A percentile compares a stretch with the other conserved stretches of the same genome.
These are phyloP conservation scores for Mycena rebaudengoi DNA, from an alignment of 768 basidiomycete species.

Conservation along the genomic window DNA sequence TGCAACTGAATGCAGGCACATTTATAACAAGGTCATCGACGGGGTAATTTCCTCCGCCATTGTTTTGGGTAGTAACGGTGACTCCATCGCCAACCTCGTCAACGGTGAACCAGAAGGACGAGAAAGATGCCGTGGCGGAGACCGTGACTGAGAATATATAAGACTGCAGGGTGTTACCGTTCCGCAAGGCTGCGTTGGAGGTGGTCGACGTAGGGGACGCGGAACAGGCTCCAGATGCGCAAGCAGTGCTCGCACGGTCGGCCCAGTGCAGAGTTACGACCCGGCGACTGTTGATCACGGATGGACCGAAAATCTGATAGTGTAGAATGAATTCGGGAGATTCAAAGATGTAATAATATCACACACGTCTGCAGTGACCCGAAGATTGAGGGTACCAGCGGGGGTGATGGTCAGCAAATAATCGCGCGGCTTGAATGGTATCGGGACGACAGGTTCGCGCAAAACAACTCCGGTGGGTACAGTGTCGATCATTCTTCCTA, in stretches of 20 bases:
- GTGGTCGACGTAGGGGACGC: background rate
- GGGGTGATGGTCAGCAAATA: constrained; percentile 8
- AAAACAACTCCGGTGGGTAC: constrained; percentile 12
- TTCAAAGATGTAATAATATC: background rate
- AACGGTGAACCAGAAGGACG: constrained; percentile 21
- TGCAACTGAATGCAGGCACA: constrained; percentile 9
- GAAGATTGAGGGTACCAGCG: constrained; percentile 12
- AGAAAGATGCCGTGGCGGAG: constrained; percentile 12
- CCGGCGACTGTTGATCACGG: constrained; percentile 2
- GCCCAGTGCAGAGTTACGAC: constrained; percentile 19
- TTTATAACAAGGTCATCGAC: constrained; percentile 12
- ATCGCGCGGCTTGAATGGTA: constrained; percentile 18
- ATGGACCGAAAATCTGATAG: constrained; percentile 17
- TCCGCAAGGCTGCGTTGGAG: background rate
- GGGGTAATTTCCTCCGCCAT: constrained; percentile 19
- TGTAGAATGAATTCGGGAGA: background rate
- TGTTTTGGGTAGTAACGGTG: constrained; percentile 14
- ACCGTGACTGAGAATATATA: constrained; percentile 14
- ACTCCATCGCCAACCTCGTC: constrained; percentile 14
- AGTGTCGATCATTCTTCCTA: constrained; percentile 12
- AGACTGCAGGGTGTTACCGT: constrained; percentile 13
- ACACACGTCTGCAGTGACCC: constrained; percentile 16
- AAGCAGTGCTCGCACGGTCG: constrained; percentile 9
- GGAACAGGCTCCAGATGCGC: constrained; percentile 14
- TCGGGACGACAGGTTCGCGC: constrained; percentile 8